phyloP scores from a whole-genome alignment of 1,139 yeast species.

The Arxiozyma bovina region DNA sequence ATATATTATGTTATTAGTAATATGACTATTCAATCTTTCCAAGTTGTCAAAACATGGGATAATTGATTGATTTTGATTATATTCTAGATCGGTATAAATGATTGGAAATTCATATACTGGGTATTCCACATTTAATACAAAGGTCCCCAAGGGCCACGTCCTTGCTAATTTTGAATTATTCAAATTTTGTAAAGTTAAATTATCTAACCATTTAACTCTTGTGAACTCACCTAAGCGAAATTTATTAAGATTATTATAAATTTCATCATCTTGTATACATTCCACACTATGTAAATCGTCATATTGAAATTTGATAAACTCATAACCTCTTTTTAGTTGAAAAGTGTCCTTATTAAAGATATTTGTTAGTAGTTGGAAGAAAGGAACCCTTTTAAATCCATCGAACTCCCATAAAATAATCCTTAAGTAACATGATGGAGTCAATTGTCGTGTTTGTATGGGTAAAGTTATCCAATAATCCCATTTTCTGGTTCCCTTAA shows the following conservation, averaged over 20 bases:
- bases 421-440: conserved; percentile 50
- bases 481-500: conserved; percentile 43
- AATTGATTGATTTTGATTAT: conserved; percentile 34
- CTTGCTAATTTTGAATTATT: conserved; percentile 35
- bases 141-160: conserved; percentile 29
- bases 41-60: conserved; percentile 30
- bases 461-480: conserved; percentile 64
- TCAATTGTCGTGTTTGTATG: conserved; percentile 58
- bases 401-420: conserved; percentile 61
- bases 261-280: conserved; percentile 32
- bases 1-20: neutral
- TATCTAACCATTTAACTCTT: conserved; percentile 68
- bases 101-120: conserved; percentile 75
- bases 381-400: conserved; percentile 40
- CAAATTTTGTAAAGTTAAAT: conserved; percentile 50
- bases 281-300: conserved; percentile 21
- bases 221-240: conserved; percentile 64
- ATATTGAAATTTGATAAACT: conserved; percentile 37
- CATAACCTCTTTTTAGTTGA: conserved; percentile 50
- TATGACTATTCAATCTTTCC: conserved; percentile 25
- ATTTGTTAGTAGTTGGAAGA: conserved; percentile 53
- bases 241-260: conserved; percentile 50
- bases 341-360: conserved; percentile 47
- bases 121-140: conserved; percentile 56
- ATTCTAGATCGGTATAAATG: conserved; percentile 52